Evolutionary conservation across 495 filamentous ascomycete genomes (phyloP).

Genomic region (Venustampulla echinocandica): DNA sequence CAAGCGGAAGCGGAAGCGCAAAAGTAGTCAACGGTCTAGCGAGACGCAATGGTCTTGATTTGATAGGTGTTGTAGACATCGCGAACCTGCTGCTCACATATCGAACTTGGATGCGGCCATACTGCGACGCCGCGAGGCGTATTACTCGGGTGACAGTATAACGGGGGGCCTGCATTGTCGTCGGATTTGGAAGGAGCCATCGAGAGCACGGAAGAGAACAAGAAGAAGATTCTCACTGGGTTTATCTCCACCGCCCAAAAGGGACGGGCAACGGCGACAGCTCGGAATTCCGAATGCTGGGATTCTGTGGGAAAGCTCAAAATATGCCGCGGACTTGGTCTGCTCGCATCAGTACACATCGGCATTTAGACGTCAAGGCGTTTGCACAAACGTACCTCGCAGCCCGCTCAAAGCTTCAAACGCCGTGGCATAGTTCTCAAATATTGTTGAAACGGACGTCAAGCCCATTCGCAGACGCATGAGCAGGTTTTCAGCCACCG

Average conservation of each 20-base stretch:
- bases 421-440: conserved; percentile 46
- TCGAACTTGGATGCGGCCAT: neutral
- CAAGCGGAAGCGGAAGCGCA: no score
- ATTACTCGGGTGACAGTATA: conserved; percentile 2
- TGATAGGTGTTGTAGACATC: conserved; percentile 1
- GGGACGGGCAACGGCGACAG: conserved; percentile 1
- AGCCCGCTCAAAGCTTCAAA: conserved; percentile 53
- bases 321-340: conserved; percentile 2
- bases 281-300: conserved; percentile 2
- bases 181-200: conserved; percentile 1
- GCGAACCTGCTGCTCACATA: no score
- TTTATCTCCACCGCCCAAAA: neutral
- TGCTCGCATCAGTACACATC: conserved; percentile 1
- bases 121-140: neutral
- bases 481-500: conserved; percentile 35
- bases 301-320: neutral
- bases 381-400: conserved; percentile 36
- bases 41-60: conserved; percentile 1
- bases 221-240: neutral
- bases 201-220: conserved; percentile 1
- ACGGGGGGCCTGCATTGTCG: conserved; percentile 1
- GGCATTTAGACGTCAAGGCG: conserved; percentile 1
- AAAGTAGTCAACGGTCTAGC: neutral
- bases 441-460: conserved; percentile 37
- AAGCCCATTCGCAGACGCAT: conserved; percentile 43